Conservation (phyloP, 2,329 filamentous ascomycete species). For the Xylaria polymorpha region DNA sequence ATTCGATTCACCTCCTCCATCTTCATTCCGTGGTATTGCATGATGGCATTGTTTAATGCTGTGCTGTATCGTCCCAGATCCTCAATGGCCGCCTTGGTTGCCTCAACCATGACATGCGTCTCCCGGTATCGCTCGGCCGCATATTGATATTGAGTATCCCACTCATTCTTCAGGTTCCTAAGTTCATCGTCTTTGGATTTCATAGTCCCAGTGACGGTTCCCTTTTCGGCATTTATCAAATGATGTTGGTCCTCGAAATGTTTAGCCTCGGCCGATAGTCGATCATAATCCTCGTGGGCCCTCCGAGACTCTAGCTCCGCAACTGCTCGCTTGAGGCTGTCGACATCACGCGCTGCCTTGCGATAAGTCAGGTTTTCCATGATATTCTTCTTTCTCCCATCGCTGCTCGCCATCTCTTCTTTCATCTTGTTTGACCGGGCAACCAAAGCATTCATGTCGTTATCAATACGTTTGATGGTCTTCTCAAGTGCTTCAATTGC, state of each 20-base stretch:
- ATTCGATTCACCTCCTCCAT: slow-evolving; percentile 99
- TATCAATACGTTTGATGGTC: slow-evolving; percentile 72
- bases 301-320: slow-evolving; percentile 79
- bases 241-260: slow-evolving; percentile 75
- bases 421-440: slow-evolving; percentile 81
- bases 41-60: slow-evolving; percentile 94
- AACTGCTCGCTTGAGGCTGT: slow-evolving; percentile 76
- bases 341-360: slow-evolving; percentile 75
- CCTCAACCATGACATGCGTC: slow-evolving; percentile 88
- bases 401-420: slow-evolving; percentile 80
- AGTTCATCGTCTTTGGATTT: slow-evolving; percentile 88
- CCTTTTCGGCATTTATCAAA: slow-evolving; percentile 76
- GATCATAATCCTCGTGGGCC: slow-evolving; percentile 83
- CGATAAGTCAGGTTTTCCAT: slow-evolving; percentile 89
- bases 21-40: slow-evolving; percentile 95
- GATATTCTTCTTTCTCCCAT: slow-evolving; percentile 87
- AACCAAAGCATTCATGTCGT: slow-evolving; percentile 74
- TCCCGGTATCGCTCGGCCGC: slow-evolving; percentile 85
- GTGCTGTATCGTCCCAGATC: slow-evolving; percentile 85
- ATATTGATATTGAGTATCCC: slow-evolving; percentile 86
- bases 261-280: slow-evolving; percentile 76
- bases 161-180: slow-evolving; percentile 77
- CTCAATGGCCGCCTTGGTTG: slow-evolving; percentile 91
- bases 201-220: slow-evolving; percentile 80
- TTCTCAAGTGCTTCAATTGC: slow-evolving; percentile 76